Evolutionary conservation across 441 rosid species (phyloP).

Genomic region (Isatis lusitanica): DNA sequence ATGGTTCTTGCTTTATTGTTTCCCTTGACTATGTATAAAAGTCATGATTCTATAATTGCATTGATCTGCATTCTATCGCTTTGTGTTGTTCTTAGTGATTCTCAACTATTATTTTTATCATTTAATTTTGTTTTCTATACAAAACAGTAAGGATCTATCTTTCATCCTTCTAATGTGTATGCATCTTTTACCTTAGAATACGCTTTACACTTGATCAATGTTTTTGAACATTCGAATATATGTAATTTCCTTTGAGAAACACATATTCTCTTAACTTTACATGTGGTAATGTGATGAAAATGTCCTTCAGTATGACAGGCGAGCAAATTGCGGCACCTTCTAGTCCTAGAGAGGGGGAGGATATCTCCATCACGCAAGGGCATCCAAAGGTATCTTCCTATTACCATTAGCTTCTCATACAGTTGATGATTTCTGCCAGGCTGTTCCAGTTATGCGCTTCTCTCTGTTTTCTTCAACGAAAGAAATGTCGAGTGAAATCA

Average conservation of each 20-base stretch:
- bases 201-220: constrained; percentile 7
- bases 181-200: constrained; percentile 11
- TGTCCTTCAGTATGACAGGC: constrained; percentile 83
- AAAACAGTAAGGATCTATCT: not conserved
- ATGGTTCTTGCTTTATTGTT: constrained; percentile 19
- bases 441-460: constrained; percentile 9
- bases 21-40: too few relatives aligned
- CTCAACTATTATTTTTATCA: not conserved
- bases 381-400: constrained; percentile 41
- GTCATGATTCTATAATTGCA: not conserved
- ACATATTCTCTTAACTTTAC: constrained; percentile 15
- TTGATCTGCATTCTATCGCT: not conserved
- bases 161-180: constrained; percentile 22
- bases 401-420: constrained; percentile 17
- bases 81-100: constrained; percentile 5
- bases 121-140: not conserved
- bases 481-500: not conserved
- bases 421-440: constrained; percentile 7
- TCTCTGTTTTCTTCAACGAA: not conserved
- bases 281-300: constrained; percentile 33
- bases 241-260: constrained; percentile 16
- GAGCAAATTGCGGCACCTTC: constrained; percentile 79
- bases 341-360: constrained; percentile 89
- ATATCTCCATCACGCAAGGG: constrained; percentile 62
- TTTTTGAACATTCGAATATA: not conserved